phyloP scores from a whole-genome alignment of 768 basidiomycete genomes.

The Boletus pseudo-olivaceus region DNA sequence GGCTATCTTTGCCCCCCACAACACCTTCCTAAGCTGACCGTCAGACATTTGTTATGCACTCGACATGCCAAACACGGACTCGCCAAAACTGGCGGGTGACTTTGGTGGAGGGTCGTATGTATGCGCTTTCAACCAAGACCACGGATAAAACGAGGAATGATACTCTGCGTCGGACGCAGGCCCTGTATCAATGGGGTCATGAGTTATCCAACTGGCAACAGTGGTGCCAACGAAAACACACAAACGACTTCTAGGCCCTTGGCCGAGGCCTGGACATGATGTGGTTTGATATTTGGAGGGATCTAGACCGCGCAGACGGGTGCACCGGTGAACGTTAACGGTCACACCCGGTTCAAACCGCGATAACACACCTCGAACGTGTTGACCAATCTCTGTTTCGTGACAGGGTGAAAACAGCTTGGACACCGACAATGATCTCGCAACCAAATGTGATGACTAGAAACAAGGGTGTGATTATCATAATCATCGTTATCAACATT shows the following conservation, averaged over 20 bases:
- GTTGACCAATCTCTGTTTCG: slow-evolving; percentile 86
- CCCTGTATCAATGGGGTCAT: slow-evolving; percentile 17
- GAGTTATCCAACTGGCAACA: not conserved
- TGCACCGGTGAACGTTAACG: not conserved
- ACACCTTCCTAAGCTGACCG: slow-evolving; percentile 45
- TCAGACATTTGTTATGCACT: not conserved
- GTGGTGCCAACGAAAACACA: slow-evolving; percentile 32
- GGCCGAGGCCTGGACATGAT: slow-evolving; percentile 48
- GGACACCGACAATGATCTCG: slow-evolving; percentile 91
- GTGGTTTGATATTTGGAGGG: slow-evolving; percentile 66
- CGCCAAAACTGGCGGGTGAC: slow-evolving; percentile 22
- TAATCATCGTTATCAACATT: not conserved
- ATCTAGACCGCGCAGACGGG: slow-evolving; percentile 48
- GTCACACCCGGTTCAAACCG: not conserved
- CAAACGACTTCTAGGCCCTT: slow-evolving; percentile 76
- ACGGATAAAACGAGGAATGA: slow-evolving; percentile 84
- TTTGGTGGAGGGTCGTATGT: slow-evolving; percentile 72
- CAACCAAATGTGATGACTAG: slow-evolving; percentile 87
- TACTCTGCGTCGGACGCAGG: slow-evolving; percentile 34
- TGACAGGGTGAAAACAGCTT: slow-evolving; percentile 79
- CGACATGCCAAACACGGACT: slow-evolving; percentile 38
- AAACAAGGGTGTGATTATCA: not conserved
- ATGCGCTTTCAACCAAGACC: slow-evolving; percentile 75
- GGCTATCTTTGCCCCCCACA: slow-evolving; percentile 81
- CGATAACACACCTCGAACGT: slow-evolving; percentile 65